A percentile compares a stretch with the other conserved stretches of the same genome.
phyloP scores from a whole-genome alignment of 495 filamentous ascomycete species.

The Lasiosphaeriaceae sp. region DNA sequence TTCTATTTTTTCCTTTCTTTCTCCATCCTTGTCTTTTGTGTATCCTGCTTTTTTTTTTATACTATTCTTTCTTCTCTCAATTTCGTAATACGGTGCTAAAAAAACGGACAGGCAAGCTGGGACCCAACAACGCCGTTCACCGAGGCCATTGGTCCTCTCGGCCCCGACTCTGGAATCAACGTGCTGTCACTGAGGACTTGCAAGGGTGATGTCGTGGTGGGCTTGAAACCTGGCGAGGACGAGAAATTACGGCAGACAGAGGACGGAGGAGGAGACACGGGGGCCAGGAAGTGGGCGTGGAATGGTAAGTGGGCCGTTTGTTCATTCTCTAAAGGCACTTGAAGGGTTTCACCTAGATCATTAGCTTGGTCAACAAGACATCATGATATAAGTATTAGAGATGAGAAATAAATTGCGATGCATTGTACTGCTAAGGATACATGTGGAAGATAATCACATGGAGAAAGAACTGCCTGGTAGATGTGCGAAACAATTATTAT shows the following conservation, averaged over 20 bases:
- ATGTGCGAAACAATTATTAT: too few species aligned
- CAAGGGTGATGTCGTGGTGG: conserved; percentile 95
- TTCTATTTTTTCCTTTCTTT: too few species aligned
- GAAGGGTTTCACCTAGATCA: neutral
- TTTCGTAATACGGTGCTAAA: neutral
- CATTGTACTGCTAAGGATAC: too few species aligned
- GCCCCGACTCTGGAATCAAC: conserved; percentile 73
- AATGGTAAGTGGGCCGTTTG: conserved; percentile 95
- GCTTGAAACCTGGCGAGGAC: conserved; percentile 73
- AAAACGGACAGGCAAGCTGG: conserved; percentile 65
- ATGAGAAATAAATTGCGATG: too few species aligned
- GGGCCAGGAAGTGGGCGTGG: conserved; percentile 91
- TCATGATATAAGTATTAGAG: neutral
- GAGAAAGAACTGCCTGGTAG: too few species aligned
- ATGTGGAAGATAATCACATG: too few species aligned
- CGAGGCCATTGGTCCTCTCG: conserved; percentile 82
- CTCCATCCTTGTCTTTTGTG: too few species aligned
- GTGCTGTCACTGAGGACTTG: conserved; percentile 84
- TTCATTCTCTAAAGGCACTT: conserved; percentile 62
- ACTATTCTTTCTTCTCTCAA: too few species aligned
- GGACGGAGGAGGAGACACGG: conserved; percentile 63
- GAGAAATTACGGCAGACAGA: conserved; percentile 67
- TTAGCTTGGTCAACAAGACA: neutral
- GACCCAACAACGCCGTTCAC: conserved; percentile 81
- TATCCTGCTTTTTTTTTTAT: too few species aligned